Conservation (phyloP, 495 filamentous ascomycete genomes). For the Hypomontagnella monticulosa region DNA sequence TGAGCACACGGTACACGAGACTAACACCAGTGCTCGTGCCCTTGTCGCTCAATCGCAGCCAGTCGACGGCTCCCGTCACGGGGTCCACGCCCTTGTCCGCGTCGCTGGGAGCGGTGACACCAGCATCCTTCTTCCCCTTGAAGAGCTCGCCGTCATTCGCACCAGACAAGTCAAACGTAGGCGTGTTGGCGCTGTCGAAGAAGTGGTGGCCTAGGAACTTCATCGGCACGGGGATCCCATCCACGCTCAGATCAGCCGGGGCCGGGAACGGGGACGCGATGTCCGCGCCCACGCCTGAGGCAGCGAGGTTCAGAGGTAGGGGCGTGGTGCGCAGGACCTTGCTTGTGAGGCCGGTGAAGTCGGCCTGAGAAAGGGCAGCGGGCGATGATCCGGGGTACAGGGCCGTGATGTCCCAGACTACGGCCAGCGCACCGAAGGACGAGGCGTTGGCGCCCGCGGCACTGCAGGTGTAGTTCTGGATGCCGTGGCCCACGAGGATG, state of each 20-base stretch:
- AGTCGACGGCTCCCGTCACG: conserved; percentile 66
- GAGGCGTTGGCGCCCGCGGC: conserved; percentile 39
- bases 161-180: conserved; percentile 66
- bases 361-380: conserved; percentile 35
- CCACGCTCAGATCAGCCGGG: conserved; percentile 47
- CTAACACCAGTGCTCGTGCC: conserved; percentile 57
- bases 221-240: conserved; percentile 38
- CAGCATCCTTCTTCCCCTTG: conserved; percentile 58
- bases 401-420: conserved; percentile 67
- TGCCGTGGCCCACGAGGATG: conserved; percentile 74
- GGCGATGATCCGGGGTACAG: conserved; percentile 55
- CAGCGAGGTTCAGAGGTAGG: conserved; percentile 52
- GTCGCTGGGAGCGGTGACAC: conserved; percentile 59
- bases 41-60: conserved; percentile 68
- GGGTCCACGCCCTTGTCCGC: conserved; percentile 54
- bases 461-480: conserved; percentile 80
- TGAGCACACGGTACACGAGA: conserved; percentile 73
- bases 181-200: conserved; percentile 63
- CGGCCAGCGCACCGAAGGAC: conserved; percentile 70
- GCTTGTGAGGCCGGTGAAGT: conserved; percentile 48
- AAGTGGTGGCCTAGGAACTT: conserved; percentile 69
- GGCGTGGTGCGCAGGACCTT: conserved; percentile 46
- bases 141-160: conserved; percentile 48
- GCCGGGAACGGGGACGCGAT: conserved; percentile 54
- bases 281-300: conserved; percentile 42